Evolutionary conservation across 192 early-diverging fungal species (phyloP).

Genomic region (Backusella sp.): DNA sequence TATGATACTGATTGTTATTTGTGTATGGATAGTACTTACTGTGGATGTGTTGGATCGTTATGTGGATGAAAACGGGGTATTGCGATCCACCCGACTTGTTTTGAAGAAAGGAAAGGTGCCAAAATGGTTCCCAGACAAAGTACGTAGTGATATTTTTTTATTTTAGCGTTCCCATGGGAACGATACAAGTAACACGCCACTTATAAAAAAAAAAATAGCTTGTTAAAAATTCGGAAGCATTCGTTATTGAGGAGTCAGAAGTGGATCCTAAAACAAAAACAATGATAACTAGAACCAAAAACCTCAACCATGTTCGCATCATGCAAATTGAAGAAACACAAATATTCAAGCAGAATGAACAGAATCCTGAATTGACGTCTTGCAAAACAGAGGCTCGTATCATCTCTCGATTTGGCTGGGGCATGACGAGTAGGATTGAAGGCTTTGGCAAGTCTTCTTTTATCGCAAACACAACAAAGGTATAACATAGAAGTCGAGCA

Average conservation of each 20-base stretch:
- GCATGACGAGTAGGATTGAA: constrained; percentile 80
- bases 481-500: constrained; percentile 5
- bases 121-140: constrained; percentile 78
- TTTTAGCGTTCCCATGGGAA: constrained; percentile 6
- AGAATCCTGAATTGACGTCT: constrained; percentile 59
- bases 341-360: constrained; percentile 59
- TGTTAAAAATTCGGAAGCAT: constrained; percentile 81
- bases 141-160: constrained; percentile 25
- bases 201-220: constrained; percentile 44
- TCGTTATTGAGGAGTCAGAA: constrained; percentile 87
- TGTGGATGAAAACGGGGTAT: constrained; percentile 76
- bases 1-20: not conserved
- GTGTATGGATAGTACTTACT: constrained; percentile 58
- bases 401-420: constrained; percentile 85
- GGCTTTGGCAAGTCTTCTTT: constrained; percentile 85
- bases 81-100: constrained; percentile 87
- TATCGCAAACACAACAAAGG: constrained; percentile 73
- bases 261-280: constrained; percentile 74
- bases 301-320: constrained; percentile 89
- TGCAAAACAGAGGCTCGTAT: constrained; percentile 84
- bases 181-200: not conserved
- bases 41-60: constrained; percentile 90
- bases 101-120: constrained; percentile 88
- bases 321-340: constrained; percentile 94
- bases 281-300: constrained; percentile 84